Evolutionary conservation across 768 basidiomycete genomes (phyloP).

Genomic region (Cubamyces sp.): DNA sequence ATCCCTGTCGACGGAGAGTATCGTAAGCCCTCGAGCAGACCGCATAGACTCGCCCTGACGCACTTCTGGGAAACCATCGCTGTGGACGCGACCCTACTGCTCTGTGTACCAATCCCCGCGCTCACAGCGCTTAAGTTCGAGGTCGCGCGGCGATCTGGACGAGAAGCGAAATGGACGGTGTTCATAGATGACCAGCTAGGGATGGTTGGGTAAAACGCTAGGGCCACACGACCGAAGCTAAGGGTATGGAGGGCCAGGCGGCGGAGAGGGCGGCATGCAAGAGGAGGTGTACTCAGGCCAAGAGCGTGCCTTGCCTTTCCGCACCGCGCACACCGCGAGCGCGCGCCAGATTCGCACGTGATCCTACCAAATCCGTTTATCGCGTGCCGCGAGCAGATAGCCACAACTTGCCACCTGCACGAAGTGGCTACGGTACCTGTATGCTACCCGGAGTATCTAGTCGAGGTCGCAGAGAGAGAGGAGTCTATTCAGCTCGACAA

Average conservation of each 20-base stretch:
- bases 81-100: slow-evolving; percentile 14
- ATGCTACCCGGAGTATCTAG: background rate
- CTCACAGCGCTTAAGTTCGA: slow-evolving; percentile 4
- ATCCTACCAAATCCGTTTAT: background rate
- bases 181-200: background rate
- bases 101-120: slow-evolving; percentile 4
- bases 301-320: slow-evolving; percentile 7
- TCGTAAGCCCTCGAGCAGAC: background rate
- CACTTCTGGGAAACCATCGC: slow-evolving; percentile 6
- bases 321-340: slow-evolving; percentile 10
- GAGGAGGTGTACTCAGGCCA: background rate
- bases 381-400: background rate
- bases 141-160: slow-evolving; percentile 1
- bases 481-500: background rate
- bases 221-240: background rate
- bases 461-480: background rate
- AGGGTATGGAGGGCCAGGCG: background rate
- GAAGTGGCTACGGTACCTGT: too few relatives aligned
- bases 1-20: background rate
- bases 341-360: slow-evolving; percentile 1
- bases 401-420: background rate
- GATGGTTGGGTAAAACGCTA: too few relatives aligned
- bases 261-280: slow-evolving; percentile 4
- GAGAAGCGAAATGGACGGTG: background rate
- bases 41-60: background rate